Base-by-base conservation (phyloP, 2,329 filamentous ascomycete genomes). In the Ophiocordyceps unilateralis region DNA sequence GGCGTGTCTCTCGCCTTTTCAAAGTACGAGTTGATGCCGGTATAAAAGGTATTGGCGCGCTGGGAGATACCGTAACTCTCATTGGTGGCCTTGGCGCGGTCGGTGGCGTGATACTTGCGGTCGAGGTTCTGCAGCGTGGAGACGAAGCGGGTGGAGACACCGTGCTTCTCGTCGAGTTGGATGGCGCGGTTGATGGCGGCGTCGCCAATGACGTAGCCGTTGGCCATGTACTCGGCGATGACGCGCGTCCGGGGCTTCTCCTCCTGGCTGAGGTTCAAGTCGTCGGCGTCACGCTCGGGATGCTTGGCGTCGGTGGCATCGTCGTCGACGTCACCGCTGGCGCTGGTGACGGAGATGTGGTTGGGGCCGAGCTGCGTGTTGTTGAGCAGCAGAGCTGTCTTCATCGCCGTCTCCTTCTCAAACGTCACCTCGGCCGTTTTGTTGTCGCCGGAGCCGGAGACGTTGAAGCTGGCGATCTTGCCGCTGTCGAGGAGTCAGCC, bases 211-310 rank as follows among this genome's bases (percentile, higher is more conserved):
- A 79, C 74, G 66, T 98, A 98, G 52, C 91, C 91, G 55, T 95
- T 86, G 11, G 91, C 88, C 28, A 98, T 81, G 64, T 96, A 95
- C 68, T 98, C 91, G 50, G 91, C 91, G 41, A 95, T 64, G 61
- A 98, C 94, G 54, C 91, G 85, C 36, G 83, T 78, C 55, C 88
- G 83, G 15, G 91, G 91, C 74, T 98, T 98, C 70, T 96, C 87
- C 65, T 98, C 91, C 60, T 98, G 91, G 14, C 81, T 36, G 32
- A 36, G 32, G 32, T 36, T 78, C 54, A 96, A 79, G 53, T 87
- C 76, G 53, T 86, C 71, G 42, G 65, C 65, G 58, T 76, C 70
- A 46, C 68, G 69, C 46, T 79, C 74, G 45, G 65, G 63, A 51
- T 72, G 71, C 46, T 70, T 67, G 46, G 67, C 69, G 30, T 66